phyloP scores from a whole-genome alignment of 1,284 basidiomycete species.

The Apiotrichum porosum region DNA sequence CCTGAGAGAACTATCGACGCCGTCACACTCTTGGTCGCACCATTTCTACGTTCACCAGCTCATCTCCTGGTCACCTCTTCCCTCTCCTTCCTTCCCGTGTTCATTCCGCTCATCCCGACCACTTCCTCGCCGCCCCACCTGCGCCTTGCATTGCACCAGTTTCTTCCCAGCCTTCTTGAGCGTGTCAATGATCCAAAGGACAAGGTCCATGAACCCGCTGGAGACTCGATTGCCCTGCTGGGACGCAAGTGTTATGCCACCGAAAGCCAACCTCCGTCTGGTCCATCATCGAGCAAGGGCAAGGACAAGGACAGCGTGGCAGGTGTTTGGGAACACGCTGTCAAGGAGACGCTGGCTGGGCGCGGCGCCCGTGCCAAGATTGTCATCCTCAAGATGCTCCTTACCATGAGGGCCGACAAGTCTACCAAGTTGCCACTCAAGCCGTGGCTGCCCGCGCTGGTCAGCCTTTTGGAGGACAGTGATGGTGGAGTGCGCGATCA shows the following conservation, averaged over 20 bases:
- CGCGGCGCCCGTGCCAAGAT: conserved; percentile 66
- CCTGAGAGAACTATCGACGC: conserved; percentile 37
- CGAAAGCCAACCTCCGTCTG: conserved; percentile 7
- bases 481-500: conserved; percentile 85
- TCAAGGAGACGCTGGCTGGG: conserved; percentile 67
- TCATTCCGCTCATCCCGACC: conserved; percentile 34
- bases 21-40: conserved; percentile 33
- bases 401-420: conserved; percentile 66
- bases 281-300: conserved; percentile 47
- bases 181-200: conserved; percentile 47
- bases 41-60: conserved; percentile 32
- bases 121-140: conserved; percentile 14
- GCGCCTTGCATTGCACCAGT: conserved; percentile 26
- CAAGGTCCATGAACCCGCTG: conserved; percentile 30
- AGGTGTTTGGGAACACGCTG: conserved; percentile 66
- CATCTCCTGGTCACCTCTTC: conserved; percentile 38
- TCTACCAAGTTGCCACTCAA: conserved; percentile 72
- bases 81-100: conserved; percentile 40
- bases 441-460: conserved; percentile 72
- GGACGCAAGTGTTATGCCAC: conserved; percentile 29
- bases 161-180: conserved; percentile 39
- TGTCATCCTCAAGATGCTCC: conserved; percentile 40
- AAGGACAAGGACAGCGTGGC: conserved; percentile 72
- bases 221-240: conserved; percentile 25
- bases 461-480: conserved; percentile 81